Evolutionary conservation across 1,284 basidiomycete species (phyloP).

Genomic region (Trametes sp.): DNA sequence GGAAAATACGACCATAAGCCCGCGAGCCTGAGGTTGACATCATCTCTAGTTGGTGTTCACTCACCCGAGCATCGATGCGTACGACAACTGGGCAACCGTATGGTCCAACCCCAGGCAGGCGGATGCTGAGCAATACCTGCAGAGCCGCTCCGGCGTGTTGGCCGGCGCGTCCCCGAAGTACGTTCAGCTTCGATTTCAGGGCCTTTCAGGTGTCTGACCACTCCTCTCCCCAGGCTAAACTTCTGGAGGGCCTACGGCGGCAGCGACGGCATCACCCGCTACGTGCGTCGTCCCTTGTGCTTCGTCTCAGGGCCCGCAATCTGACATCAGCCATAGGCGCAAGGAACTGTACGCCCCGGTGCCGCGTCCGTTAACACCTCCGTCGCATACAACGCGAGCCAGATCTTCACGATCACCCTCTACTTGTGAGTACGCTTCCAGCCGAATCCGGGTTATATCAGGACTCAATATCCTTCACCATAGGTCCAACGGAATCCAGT

Average conservation of each 20-base stretch:
- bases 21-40: not conserved
- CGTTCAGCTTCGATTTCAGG: not conserved
- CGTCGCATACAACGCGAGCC: slow-evolving; percentile 58
- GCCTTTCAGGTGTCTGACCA: not conserved
- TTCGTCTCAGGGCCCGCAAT: not conserved
- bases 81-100: slow-evolving; percentile 70
- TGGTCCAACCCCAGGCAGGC: slow-evolving; percentile 60
- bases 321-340: slow-evolving; percentile 45
- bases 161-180: slow-evolving; percentile 64
- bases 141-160: slow-evolving; percentile 60
- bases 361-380: slow-evolving; percentile 59
- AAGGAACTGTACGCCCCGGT: slow-evolving; percentile 73
- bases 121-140: slow-evolving; percentile 62
- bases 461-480: slow-evolving; percentile 4
- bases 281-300: slow-evolving; percentile 42
- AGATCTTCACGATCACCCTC: slow-evolving; percentile 67
- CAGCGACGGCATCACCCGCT: slow-evolving; percentile 57
- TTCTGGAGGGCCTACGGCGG: slow-evolving; percentile 66
- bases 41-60: slow-evolving; percentile 64
- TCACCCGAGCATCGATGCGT: slow-evolving; percentile 65
- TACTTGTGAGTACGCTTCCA: slow-evolving; percentile 51
- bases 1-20: too few relatives aligned
- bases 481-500: slow-evolving; percentile 58
- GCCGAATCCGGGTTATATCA: not conserved
- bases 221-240: slow-evolving; percentile 53